Percentiles rank a stretch among this genome's conserved stretches.
These are phyloP conservation scores for Osmanthus fragrans DNA, from an alignment of 257 asterid genomes.

Conservation along the genomic window DNA sequence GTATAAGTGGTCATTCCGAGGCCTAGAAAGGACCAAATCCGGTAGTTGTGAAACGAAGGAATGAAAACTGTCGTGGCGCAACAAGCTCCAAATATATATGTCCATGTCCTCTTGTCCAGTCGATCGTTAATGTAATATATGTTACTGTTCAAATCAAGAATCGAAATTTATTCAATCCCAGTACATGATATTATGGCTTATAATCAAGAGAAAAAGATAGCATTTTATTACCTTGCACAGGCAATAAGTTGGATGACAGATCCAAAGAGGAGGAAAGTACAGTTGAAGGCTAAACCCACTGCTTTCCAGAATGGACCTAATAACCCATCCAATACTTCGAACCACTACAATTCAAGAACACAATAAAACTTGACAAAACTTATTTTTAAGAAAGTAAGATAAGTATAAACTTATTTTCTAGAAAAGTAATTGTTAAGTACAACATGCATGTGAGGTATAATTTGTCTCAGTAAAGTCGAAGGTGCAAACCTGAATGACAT, in stretches of 20 bases:
- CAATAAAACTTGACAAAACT: too few species aligned
- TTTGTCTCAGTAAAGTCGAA: background rate
- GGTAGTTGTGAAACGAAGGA: slow-evolving; percentile 32
- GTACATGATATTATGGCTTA: too few species aligned
- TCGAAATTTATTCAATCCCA: background rate
- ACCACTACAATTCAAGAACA: slow-evolving; percentile 22
- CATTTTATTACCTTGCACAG: slow-evolving; percentile 27
- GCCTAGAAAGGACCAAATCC: slow-evolving; percentile 32
- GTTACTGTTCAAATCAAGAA: slow-evolving; percentile 11
- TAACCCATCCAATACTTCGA: slow-evolving; percentile 33
- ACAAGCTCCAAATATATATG: slow-evolving; percentile 35
- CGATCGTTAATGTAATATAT: slow-evolving; percentile 31
- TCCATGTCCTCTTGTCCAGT: slow-evolving; percentile 37
- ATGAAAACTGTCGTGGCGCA: slow-evolving; percentile 32
- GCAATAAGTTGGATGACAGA: slow-evolving; percentile 35
- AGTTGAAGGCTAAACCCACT: slow-evolving; percentile 31
- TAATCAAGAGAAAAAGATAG: too few species aligned
- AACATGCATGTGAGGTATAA: background rate
- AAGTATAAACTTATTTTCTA: too few species aligned
- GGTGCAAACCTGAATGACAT: slow-evolving; percentile 30
- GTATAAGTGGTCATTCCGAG: slow-evolving; percentile 34
- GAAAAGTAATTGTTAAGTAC: too few species aligned
- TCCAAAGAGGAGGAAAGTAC: slow-evolving; percentile 31
- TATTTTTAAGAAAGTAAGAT: too few species aligned
- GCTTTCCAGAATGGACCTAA: slow-evolving; percentile 35